Conservation (phyloP, 2,329 filamentous ascomycete genomes). For the Ophiocordyceps australis region DNA sequence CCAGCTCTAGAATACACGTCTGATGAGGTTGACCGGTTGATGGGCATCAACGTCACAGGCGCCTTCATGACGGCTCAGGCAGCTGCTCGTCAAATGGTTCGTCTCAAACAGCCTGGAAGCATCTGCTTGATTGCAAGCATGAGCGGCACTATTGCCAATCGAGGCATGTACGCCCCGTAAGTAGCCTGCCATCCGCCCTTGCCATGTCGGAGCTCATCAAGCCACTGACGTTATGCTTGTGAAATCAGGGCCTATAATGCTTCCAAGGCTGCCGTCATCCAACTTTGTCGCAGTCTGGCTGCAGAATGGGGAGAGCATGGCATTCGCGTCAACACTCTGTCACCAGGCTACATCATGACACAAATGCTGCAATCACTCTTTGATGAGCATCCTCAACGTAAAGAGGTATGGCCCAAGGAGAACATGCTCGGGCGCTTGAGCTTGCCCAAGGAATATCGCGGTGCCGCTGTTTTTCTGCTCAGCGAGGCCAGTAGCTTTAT, state of each 20-base stretch:
- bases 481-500: slow-evolving; percentile 56
- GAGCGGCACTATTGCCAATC: slow-evolving; percentile 49
- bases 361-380: slow-evolving; percentile 75
- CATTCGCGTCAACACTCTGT: slow-evolving; percentile 69
- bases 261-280: slow-evolving; percentile 56
- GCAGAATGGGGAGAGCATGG: slow-evolving; percentile 54
- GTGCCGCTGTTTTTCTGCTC: slow-evolving; percentile 54
- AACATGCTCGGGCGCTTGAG: slow-evolving; percentile 68
- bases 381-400: slow-evolving; percentile 50
- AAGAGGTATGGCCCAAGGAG: slow-evolving; percentile 55
- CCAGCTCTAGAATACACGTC: slow-evolving; percentile 66
- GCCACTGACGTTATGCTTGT: no score
- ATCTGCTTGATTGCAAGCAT: slow-evolving; percentile 54
- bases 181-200: slow-evolving; percentile 10
- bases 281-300: slow-evolving; percentile 53
- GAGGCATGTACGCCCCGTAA: slow-evolving; percentile 40
- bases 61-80: slow-evolving; percentile 75
- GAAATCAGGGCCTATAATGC: slow-evolving; percentile 54
- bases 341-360: slow-evolving; percentile 63
- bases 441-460: slow-evolving; percentile 49
- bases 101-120: slow-evolving; percentile 36
- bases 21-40: slow-evolving; percentile 57
- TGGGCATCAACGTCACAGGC: slow-evolving; percentile 76
- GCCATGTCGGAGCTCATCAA: no score
- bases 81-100: slow-evolving; percentile 60